These are phyloP conservation scores for Cladosporium phlei DNA, from an alignment of 2,329 filamentous ascomycete species.

Conservation along the genomic window DNA sequence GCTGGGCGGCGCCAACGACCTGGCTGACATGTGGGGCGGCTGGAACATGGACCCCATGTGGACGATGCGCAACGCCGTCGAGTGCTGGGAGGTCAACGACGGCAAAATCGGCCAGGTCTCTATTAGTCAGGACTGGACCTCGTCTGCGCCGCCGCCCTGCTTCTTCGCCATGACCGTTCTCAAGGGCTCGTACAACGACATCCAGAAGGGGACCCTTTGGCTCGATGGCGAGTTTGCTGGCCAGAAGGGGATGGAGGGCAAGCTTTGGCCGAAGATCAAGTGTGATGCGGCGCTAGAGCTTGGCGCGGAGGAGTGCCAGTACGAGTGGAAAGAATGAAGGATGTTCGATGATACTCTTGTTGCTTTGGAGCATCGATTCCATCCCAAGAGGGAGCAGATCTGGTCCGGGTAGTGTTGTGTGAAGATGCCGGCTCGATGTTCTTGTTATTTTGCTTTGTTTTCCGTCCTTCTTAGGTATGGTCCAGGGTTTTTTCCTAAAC, in stretches of 20 bases:
- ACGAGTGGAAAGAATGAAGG: neutral
- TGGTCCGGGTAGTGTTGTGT: too few relatives aligned
- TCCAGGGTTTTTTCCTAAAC: too few relatives aligned
- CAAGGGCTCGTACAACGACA: neutral
- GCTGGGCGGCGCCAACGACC: constrained; percentile 5
- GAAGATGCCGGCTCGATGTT: too few relatives aligned
- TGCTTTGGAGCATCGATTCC: neutral
- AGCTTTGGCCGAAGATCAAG: constrained; percentile 7
- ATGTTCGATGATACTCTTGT: neutral
- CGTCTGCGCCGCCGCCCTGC: neutral
- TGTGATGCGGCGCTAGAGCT: neutral
- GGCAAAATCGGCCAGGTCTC: constrained; percentile 1
- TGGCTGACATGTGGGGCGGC: constrained; percentile 2
- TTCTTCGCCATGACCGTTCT: constrained; percentile 7
- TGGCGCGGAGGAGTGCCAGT: neutral
- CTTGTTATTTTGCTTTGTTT: too few relatives aligned
- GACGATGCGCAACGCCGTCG: constrained; percentile 10
- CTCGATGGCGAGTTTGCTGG: constrained; percentile 1
- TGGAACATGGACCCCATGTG: constrained; percentile 4
- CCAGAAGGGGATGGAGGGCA: constrained; percentile 1
- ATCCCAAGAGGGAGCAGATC: too few relatives aligned
- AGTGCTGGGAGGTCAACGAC: constrained; percentile 6
- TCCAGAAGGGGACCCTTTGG: neutral
- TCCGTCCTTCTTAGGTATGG: too few relatives aligned
- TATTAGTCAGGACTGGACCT: neutral